phyloP scores from a whole-genome alignment of 225 moss, liverwort and hornwort species.

The Physcomitrellopsis africana region DNA sequence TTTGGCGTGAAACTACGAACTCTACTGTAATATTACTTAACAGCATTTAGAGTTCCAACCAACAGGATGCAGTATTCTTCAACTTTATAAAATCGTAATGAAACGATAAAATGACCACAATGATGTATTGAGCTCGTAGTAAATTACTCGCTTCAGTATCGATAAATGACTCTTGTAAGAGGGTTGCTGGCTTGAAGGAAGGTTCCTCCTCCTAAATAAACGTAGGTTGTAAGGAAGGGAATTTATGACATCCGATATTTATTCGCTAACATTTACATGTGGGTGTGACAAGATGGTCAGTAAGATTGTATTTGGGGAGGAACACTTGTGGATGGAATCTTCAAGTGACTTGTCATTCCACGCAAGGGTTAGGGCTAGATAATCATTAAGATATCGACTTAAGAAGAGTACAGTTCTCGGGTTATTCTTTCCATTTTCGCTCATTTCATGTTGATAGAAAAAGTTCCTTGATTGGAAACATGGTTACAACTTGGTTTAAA shows the following conservation, averaged over 20 bases:
- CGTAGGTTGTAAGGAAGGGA: not conserved
- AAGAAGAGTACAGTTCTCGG: too few species aligned
- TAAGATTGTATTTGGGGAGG: too few species aligned
- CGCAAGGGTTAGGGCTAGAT: too few species aligned
- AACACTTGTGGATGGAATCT: too few species aligned
- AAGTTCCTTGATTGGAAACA: too few species aligned
- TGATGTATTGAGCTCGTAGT: not conserved
- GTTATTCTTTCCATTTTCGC: too few species aligned
- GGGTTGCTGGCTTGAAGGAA: not conserved
- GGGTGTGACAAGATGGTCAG: too few species aligned
- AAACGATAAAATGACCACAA: not conserved
- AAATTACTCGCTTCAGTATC: not conserved
- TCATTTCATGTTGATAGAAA: too few species aligned
- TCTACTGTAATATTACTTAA: not conserved
- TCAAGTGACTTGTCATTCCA: too few species aligned
- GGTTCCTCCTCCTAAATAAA: not conserved
- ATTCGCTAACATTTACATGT: not conserved
- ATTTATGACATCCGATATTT: not conserved
- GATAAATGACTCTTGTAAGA: not conserved
- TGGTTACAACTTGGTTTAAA: too few species aligned
- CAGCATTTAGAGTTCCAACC: not conserved
- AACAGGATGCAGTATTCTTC: not conserved
- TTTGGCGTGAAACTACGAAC: conserved; percentile 16
- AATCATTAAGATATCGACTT: too few species aligned
- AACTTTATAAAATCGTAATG: conserved; percentile 13